Conservation (phyloP, 2,329 filamentous ascomycete species). For the Dissoconium aciculare region DNA sequence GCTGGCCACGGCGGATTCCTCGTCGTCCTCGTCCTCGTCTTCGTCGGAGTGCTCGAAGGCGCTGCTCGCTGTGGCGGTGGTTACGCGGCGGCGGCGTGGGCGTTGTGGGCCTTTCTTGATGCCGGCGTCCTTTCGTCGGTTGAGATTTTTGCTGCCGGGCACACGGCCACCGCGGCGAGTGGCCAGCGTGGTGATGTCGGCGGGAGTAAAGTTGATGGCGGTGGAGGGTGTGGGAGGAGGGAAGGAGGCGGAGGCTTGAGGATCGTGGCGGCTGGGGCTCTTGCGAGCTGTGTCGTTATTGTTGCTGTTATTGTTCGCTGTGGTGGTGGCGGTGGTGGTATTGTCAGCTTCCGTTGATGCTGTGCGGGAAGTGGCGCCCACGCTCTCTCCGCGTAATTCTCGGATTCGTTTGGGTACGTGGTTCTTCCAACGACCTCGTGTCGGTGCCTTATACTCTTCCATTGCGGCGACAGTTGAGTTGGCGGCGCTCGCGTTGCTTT, state of each 20-base stretch:
- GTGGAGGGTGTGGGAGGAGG: background rate
- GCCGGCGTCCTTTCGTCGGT: constrained; percentile 32
- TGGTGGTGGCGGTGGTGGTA: constrained; percentile 2
- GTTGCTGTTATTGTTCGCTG: background rate
- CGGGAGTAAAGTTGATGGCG: background rate
- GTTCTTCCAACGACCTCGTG: constrained; percentile 18
- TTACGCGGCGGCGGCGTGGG: too few species aligned
- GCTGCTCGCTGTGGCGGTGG: too few species aligned
- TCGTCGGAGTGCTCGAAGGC: too few species aligned
- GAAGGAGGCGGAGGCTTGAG: background rate
- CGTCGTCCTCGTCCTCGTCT: too few species aligned
- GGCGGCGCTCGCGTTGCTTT: constrained; percentile 13
- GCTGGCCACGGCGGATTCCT: too few species aligned
- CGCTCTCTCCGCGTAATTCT: constrained; percentile 31
- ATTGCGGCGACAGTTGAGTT: constrained; percentile 8
- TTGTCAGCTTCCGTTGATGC: constrained; percentile 7
- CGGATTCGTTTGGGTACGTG: constrained; percentile 30
- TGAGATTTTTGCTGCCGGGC: constrained; percentile 34
- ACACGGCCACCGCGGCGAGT: constrained; percentile 23
- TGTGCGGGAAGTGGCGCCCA: constrained; percentile 9
- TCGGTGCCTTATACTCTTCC: constrained; percentile 13
- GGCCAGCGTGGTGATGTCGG: background rate
- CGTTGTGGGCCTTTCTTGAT: constrained; percentile 36
- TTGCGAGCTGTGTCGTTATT: background rate
- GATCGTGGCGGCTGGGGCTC: background rate